These are phyloP conservation scores for Elongisporangium undulatum DNA, from an alignment of 352 stramenopile species.

Conservation along the genomic window DNA sequence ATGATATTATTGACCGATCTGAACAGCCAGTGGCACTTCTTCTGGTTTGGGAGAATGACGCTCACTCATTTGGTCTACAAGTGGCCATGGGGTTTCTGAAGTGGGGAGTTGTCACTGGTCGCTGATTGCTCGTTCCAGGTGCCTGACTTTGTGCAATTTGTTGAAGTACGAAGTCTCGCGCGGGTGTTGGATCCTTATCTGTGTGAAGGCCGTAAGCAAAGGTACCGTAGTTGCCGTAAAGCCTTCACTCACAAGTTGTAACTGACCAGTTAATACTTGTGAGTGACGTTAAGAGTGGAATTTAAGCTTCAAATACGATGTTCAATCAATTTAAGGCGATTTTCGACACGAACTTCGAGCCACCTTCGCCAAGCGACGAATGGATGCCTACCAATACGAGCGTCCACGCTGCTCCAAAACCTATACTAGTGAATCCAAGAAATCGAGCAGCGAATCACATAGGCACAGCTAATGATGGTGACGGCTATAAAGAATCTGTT, in stretches of 20 bases:
- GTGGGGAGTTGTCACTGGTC: neutral
- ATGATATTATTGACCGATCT: neutral
- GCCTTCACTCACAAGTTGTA: neutral
- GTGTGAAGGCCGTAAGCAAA: neutral
- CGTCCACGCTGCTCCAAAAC: too few relatives aligned
- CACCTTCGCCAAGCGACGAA: too few relatives aligned
- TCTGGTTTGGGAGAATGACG: neutral
- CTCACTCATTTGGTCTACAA: neutral
- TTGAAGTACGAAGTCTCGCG: neutral
- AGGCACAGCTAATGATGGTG: too few relatives aligned
- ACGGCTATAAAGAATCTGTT: too few relatives aligned
- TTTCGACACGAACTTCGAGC: too few relatives aligned
- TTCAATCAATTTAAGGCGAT: too few relatives aligned
- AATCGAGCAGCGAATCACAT: too few relatives aligned
- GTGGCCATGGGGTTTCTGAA: neutral
- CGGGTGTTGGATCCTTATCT: neutral
- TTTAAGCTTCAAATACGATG: too few relatives aligned
- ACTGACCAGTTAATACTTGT: neutral
- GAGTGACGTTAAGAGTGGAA: too few relatives aligned
- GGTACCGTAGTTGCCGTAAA: neutral
- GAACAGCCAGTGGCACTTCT: neutral
- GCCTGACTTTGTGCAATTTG: neutral
- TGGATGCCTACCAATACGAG: too few relatives aligned
- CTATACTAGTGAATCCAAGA: too few relatives aligned
- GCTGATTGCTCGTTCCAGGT: neutral